phyloP scores from a whole-genome alignment of 2,329 filamentous ascomycete species.

The Ilyonectria sp. region DNA sequence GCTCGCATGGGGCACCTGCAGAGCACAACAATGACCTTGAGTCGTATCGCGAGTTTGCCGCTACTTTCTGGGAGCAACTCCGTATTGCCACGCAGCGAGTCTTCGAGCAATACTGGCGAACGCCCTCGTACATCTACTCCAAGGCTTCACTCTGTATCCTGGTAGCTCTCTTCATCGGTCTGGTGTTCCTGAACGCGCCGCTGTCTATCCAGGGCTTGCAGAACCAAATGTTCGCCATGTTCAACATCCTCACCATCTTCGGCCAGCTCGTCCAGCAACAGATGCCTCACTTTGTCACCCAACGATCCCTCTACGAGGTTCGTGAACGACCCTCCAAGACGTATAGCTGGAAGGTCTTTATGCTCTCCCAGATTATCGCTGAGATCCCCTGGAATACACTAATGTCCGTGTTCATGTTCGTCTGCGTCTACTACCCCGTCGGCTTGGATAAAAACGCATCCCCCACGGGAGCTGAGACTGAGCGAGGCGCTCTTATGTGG shows the following conservation, averaged over 20 bases:
- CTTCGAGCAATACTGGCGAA: slow-evolving; percentile 94
- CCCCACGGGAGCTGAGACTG: slow-evolving; percentile 46
- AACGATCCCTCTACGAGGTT: slow-evolving; percentile 86
- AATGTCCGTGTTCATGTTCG: slow-evolving; percentile 81
- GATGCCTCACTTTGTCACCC: slow-evolving; percentile 89
- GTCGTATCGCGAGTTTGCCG: slow-evolving; percentile 83
- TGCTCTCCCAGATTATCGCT: slow-evolving; percentile 85
- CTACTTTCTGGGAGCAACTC: slow-evolving; percentile 79
- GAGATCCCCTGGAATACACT: slow-evolving; percentile 89
- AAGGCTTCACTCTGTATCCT: slow-evolving; percentile 79
- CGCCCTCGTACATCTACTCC: slow-evolving; percentile 89
- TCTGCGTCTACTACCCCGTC: slow-evolving; percentile 89
- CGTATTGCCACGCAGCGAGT: slow-evolving; percentile 78
- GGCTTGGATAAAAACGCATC: slow-evolving; percentile 80
- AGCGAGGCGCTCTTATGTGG: slow-evolving; percentile 76
- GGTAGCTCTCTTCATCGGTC: slow-evolving; percentile 82
- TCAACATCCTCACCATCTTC: slow-evolving; percentile 87
- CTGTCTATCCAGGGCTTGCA: slow-evolving; percentile 84
- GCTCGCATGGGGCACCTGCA: slow-evolving; percentile 63
- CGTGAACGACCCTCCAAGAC: slow-evolving; percentile 88
- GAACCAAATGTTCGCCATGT: slow-evolving; percentile 89
- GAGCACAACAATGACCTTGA: slow-evolving; percentile 50
- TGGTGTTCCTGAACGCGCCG: slow-evolving; percentile 82
- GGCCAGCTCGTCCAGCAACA: slow-evolving; percentile 82
- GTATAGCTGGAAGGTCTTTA: slow-evolving; percentile 89